phyloP scores from a whole-genome alignment of 805 yeast genomes.

The Saccharomycopsis sp. region DNA sequence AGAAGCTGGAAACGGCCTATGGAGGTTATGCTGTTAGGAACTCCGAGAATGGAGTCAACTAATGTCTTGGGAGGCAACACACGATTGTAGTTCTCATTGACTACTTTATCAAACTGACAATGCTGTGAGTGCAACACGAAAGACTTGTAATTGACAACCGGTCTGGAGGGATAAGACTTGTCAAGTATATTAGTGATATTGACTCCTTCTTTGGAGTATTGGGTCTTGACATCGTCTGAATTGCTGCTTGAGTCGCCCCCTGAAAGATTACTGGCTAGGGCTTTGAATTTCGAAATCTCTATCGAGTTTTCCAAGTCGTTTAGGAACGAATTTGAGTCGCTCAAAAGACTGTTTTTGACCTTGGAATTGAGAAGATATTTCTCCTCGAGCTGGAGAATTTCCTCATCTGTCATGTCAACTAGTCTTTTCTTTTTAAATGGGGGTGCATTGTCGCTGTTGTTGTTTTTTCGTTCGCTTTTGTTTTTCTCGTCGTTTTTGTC shows the following conservation, averaged over 20 bases:
- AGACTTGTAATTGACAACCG: slow-evolving; percentile 17
- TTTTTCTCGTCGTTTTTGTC: background rate
- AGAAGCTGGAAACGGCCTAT: slow-evolving; percentile 4
- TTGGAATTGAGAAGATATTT: slow-evolving; percentile 7
- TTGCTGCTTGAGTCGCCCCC: background rate
- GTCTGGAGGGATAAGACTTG: slow-evolving; percentile 18
- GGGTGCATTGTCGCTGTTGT: too few relatives aligned
- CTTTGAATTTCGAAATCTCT: slow-evolving; percentile 18
- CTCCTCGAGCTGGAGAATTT: slow-evolving; percentile 16
- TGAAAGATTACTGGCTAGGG: slow-evolving; percentile 1
- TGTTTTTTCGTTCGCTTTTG: too few relatives aligned
- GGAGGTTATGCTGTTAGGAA: background rate
- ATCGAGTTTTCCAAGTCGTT: slow-evolving; percentile 16
- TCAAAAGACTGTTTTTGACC: background rate
- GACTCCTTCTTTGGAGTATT: slow-evolving; percentile 19
- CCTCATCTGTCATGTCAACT: slow-evolving; percentile 22
- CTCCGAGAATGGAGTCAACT: background rate
- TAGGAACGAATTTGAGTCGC: slow-evolving; percentile 1
- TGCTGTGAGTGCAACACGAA: slow-evolving; percentile 18
- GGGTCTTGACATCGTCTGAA: slow-evolving; percentile 1
- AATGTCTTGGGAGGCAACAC: slow-evolving; percentile 10
- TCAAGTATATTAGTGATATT: slow-evolving; percentile 18
- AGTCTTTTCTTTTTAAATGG: slow-evolving; percentile 10
- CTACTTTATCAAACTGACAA: slow-evolving; percentile 4
- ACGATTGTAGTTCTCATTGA: background rate